Conservation (phyloP, 257 asterid species). For the Plantago ovata region DNA sequence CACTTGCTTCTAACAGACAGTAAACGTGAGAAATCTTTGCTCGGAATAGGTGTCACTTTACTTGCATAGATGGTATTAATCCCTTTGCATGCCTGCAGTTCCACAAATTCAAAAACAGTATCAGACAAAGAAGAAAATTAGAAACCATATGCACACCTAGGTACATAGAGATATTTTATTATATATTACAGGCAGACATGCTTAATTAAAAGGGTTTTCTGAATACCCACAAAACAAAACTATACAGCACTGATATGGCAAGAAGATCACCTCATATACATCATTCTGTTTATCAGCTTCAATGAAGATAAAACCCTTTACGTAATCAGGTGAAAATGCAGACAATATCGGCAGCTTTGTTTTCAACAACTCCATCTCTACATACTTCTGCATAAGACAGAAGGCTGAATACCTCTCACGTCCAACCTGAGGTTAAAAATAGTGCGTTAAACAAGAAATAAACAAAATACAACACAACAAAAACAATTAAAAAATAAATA, state of each 20-base stretch:
- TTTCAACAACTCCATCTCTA: slow-evolving; percentile 61
- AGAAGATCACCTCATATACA: slow-evolving; percentile 65
- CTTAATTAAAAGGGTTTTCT: too few relatives aligned
- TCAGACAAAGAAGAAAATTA: slow-evolving; percentile 12
- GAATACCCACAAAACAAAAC: not conserved
- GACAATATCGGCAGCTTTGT: slow-evolving; percentile 73
- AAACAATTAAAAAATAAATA: slow-evolving; percentile 8
- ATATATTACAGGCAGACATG: not conserved
- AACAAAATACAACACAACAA: slow-evolving; percentile 6
- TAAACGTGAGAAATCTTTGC: slow-evolving; percentile 55
- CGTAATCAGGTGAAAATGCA: slow-evolving; percentile 81
- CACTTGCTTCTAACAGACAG: slow-evolving; percentile 61
- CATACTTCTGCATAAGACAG: slow-evolving; percentile 91
- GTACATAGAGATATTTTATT: not conserved
- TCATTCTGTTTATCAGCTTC: slow-evolving; percentile 82
- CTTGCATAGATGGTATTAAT: slow-evolving; percentile 61
- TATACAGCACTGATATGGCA: not conserved
- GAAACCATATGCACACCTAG: not conserved
- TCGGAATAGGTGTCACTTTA: slow-evolving; percentile 54
- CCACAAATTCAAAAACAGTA: slow-evolving; percentile 12
- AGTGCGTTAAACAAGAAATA: slow-evolving; percentile 15
- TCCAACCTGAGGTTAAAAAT: slow-evolving; percentile 57
- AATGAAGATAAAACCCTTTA: slow-evolving; percentile 68
- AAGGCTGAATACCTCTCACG: slow-evolving; percentile 87
- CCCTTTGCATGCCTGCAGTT: slow-evolving; percentile 80